Conservation (phyloP, 1,284 basidiomycete genomes). For the Tilletia horrida region DNA sequence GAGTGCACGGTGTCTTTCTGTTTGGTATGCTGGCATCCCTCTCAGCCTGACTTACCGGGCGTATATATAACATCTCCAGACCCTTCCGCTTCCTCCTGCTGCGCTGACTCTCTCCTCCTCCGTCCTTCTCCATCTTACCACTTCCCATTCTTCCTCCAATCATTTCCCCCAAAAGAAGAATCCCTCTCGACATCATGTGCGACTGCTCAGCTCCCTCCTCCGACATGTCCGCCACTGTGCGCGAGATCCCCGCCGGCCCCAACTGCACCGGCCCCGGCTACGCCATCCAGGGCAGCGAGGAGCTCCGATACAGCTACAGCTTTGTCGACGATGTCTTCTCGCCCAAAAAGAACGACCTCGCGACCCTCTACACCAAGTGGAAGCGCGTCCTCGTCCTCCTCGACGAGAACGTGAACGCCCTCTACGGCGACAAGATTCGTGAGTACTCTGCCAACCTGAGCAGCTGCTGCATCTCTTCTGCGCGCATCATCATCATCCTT, state of each 20-base stretch:
- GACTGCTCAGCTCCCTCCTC: conserved; percentile 41
- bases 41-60: no score
- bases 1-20: no score
- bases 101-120: no score
- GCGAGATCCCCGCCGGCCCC: conserved; percentile 42
- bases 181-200: neutral
- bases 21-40: no score
- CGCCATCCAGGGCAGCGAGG: conserved; percentile 41
- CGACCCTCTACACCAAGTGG: conserved; percentile 58
- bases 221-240: conserved; percentile 57
- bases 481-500: no score
- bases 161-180: neutral
- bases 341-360: conserved; percentile 55
- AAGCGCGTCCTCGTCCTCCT: conserved; percentile 57
- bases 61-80: no score
- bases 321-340: conserved; percentile 58
- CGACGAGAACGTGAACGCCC: conserved; percentile 54
- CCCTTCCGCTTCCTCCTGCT: no score
- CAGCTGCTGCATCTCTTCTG: no score
- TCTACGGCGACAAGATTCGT: conserved; percentile 51
- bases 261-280: conserved; percentile 45
- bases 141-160: no score
- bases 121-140: no score
- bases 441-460: conserved; percentile 19
- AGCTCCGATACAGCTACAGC: conserved; percentile 54